A percentile compares a stretch with the other conserved stretches of the same genome.
Evolutionary conservation across 345 rosid genomes (phyloP).

Genomic region (Corymbia maculata): DNA sequence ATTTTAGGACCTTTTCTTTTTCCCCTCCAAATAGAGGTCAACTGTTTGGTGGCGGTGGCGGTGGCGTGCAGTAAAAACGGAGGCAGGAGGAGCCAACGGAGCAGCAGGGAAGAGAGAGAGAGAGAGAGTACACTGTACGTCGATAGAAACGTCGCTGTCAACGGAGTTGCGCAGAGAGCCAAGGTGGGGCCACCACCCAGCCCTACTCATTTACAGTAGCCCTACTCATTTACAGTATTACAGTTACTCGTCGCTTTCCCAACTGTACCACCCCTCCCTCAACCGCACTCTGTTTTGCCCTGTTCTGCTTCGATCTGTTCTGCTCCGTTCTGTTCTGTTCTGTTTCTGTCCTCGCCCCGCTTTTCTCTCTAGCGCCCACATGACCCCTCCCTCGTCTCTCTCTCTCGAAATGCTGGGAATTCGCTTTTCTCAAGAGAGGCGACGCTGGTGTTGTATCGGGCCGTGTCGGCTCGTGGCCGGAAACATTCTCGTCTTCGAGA

Average conservation of each 20-base stretch:
- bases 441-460: not conserved
- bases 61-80: not conserved
- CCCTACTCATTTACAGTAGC: not conserved
- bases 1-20: not conserved
- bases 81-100: not conserved
- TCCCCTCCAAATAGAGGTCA: not conserved
- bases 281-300: not conserved
- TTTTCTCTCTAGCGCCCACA: not conserved
- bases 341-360: not conserved
- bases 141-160: not conserved
- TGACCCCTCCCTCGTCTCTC: not conserved
- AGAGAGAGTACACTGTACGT: not conserved
- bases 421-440: not conserved
- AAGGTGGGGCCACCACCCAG: not conserved
- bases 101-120: not conserved
- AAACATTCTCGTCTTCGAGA: not conserved
- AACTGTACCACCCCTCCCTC: not conserved
- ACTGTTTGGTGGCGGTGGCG: not conserved
- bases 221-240: not conserved
- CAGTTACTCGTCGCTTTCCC: not conserved
- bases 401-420: not conserved
- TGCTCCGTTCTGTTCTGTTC: not conserved
- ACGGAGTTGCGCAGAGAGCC: not conserved
- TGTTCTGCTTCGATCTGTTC: not conserved
- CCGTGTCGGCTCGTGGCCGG: not conserved